Percentiles rank a stretch among this genome's conserved stretches.
Evolutionary conservation across 108 stramenopile species (phyloP).

Genomic region (Cyclotella baltica): DNA sequence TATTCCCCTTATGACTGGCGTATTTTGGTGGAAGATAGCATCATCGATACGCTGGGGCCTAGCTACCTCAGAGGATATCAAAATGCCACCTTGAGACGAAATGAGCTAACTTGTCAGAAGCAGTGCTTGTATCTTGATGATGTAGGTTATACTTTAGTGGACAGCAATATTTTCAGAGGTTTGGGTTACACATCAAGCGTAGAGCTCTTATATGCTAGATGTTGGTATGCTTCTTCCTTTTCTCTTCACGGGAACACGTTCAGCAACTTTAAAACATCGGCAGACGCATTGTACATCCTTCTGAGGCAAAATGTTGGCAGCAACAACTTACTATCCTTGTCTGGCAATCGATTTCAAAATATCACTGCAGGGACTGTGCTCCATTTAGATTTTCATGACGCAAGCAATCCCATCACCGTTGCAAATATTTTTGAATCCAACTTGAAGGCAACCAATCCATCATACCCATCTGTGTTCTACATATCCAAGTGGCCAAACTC

Average conservation of each 20-base stretch:
- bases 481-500: constrained; percentile 9
- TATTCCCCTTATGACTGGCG: not conserved
- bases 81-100: not conserved
- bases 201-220: not conserved
- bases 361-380: constrained; percentile 11
- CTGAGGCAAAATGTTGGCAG: not conserved
- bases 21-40: not conserved
- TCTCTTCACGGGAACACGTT: constrained; percentile 10
- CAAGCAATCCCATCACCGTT: constrained; percentile 4
- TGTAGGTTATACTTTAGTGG: not conserved
- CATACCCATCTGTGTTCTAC: constrained; percentile 11
- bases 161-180: not conserved
- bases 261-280: not conserved
- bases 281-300: constrained; percentile 1
- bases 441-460: not conserved
- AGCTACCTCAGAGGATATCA: not conserved
- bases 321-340: not conserved
- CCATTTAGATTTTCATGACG: not conserved
- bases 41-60: not conserved
- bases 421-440: constrained; percentile 23
- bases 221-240: not conserved
- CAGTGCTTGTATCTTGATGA: constrained; percentile 6
- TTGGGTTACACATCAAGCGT: not conserved
- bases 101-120: not conserved
- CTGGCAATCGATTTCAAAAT: not conserved